phyloP scores from a whole-genome alignment of 129 eudicot genomes.

The Flaveria sonorensis region DNA sequence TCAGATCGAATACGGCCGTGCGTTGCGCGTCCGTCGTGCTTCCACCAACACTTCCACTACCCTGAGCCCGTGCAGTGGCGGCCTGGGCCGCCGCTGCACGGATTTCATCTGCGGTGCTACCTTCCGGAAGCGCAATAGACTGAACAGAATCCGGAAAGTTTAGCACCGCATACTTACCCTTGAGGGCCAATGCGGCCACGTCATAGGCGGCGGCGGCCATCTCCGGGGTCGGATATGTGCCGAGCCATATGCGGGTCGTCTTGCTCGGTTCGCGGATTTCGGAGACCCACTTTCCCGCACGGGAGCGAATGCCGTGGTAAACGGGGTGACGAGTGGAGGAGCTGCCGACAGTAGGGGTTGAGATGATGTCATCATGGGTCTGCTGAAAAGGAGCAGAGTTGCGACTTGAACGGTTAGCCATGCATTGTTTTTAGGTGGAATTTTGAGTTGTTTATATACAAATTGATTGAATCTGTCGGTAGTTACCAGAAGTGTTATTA shows the following conservation, averaged over 20 bases:
- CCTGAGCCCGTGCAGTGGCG: slow-evolving; percentile 29
- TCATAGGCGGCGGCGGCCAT: slow-evolving; percentile 63
- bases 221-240: slow-evolving; percentile 51
- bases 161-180: slow-evolving; percentile 50
- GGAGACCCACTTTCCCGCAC: slow-evolving; percentile 57
- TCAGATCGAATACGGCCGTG: neutral
- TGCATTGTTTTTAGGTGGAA: slow-evolving; percentile 13
- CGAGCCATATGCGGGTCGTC: slow-evolving; percentile 47
- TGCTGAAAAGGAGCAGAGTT: slow-evolving; percentile 12
- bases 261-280: slow-evolving; percentile 54
- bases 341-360: slow-evolving; percentile 34
- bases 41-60: neutral
- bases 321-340: slow-evolving; percentile 43
- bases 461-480: neutral
- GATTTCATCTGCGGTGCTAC: slow-evolving; percentile 51
- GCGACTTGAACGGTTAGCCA: slow-evolving; percentile 33
- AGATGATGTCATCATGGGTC: slow-evolving; percentile 28
- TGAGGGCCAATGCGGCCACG: slow-evolving; percentile 71
- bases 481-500: neutral
- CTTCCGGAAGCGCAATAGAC: slow-evolving; percentile 37
- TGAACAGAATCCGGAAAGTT: slow-evolving; percentile 54
- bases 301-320: slow-evolving; percentile 44
- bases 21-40: neutral
- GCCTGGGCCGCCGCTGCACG: slow-evolving; percentile 55
- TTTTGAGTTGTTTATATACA: neutral